Evolutionary conservation across 805 yeast genomes (phyloP).

Genomic region (Nakazawaea ishiwadae): DNA sequence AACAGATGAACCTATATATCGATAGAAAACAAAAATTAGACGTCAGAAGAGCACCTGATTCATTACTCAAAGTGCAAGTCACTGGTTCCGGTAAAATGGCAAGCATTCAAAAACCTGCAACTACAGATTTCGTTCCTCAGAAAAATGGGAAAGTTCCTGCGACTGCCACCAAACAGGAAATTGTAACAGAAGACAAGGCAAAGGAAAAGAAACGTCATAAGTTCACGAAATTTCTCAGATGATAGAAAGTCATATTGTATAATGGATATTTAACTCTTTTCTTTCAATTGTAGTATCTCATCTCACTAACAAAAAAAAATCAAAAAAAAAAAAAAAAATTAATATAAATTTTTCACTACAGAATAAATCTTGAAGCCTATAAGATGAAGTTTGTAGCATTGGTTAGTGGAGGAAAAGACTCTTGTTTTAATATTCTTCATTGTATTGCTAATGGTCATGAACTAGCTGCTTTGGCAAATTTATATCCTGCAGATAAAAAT

Average conservation of each 20-base stretch:
- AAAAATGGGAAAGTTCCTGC: conserved; percentile 16
- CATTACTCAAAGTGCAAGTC: conserved; percentile 30
- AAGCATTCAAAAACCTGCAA: conserved; percentile 11
- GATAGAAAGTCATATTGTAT: conserved; percentile 20
- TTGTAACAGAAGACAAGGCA: conserved; percentile 11
- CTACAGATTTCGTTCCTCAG: conserved; percentile 19
- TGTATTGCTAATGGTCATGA: conserved; percentile 85
- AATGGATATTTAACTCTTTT: no score
- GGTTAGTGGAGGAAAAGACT: conserved; percentile 95
- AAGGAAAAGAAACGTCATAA: conserved; percentile 42
- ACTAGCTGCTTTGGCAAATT: conserved; percentile 77
- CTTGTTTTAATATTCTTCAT: conserved; percentile 84
- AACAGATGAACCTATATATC: conserved; percentile 36
- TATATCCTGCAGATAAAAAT: conserved; percentile 51
- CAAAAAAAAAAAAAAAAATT: not conserved
- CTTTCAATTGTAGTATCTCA: no score
- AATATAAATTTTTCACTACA: not conserved
- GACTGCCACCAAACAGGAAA: conserved; percentile 17
- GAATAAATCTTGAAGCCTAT: not conserved
- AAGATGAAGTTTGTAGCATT: conserved; percentile 88
- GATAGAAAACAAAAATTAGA: conserved; percentile 27
- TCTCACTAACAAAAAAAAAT: no score
- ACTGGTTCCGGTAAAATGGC: conserved; percentile 13
- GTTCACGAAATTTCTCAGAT: conserved; percentile 41
- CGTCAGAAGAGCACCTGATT: conserved; percentile 34